Conservation (phyloP, 2,329 filamentous ascomycete genomes). For the Alternaria sp. region DNA sequence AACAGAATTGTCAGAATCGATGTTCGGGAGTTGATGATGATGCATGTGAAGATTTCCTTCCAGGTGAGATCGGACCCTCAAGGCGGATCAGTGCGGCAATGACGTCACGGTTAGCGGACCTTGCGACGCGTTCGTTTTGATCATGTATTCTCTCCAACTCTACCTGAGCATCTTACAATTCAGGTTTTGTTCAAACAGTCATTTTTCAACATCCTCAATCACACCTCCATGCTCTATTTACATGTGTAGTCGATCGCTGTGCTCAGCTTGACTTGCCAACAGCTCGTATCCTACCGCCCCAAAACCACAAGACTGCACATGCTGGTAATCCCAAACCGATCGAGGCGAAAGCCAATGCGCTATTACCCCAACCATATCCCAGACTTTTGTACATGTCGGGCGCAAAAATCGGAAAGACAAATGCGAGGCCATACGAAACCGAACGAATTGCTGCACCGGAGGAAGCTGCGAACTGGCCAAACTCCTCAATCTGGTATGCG, state of each 20-base stretch:
- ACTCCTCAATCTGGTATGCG: conserved; percentile 38
- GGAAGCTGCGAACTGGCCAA: conserved; percentile 19
- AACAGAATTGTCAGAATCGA: neutral
- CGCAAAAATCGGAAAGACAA: conserved; percentile 46
- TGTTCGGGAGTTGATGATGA: no score
- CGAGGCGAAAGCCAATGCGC: conserved; percentile 28
- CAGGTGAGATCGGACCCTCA: no score
- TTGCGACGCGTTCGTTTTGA: neutral
- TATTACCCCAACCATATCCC: conserved; percentile 47
- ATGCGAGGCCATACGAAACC: conserved; percentile 26
- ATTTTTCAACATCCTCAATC: neutral
- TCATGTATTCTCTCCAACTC: neutral
- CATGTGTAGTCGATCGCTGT: neutral
- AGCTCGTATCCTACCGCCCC: neutral
- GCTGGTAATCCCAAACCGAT: conserved; percentile 7
- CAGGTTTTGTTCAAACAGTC: neutral
- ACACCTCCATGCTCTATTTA: neutral
- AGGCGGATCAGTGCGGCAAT: neutral
- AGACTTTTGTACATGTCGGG: conserved; percentile 41
- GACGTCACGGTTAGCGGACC: neutral
- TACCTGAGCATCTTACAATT: neutral
- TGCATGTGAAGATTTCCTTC: no score
- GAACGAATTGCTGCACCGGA: neutral
- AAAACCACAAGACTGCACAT: neutral
- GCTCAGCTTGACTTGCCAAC: neutral